A percentile compares a stretch with the other conserved stretches of the same genome.
phyloP scores from a whole-genome alignment of 768 basidiomycete species.

The Pleurotus citrinopileatus region DNA sequence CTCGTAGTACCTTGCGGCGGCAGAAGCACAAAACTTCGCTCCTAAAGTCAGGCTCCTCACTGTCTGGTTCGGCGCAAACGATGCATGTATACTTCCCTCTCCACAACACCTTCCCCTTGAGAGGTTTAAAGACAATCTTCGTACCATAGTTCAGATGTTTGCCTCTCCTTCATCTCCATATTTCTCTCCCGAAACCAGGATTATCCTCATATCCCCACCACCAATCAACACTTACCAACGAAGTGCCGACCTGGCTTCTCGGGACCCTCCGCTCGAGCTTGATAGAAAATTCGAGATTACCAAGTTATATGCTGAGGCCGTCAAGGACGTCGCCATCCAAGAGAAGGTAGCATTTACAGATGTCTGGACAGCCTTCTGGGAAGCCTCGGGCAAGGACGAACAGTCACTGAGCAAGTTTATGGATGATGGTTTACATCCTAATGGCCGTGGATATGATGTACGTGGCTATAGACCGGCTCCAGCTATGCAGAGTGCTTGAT shows the following conservation, averaged over 20 bases:
- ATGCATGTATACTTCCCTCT: conserved; percentile 63
- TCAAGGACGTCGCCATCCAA: conserved; percentile 53
- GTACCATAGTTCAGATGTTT: conserved; percentile 58
- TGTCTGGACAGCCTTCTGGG: conserved; percentile 71
- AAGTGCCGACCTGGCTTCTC: conserved; percentile 43
- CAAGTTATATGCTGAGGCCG: conserved; percentile 67
- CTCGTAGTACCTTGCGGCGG: conserved; percentile 56
- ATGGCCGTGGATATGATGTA: conserved; percentile 70
- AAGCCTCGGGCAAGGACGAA: conserved; percentile 66
- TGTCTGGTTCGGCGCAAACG: conserved; percentile 92
- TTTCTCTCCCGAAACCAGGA: conserved; percentile 68
- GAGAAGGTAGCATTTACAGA: conserved; percentile 66
- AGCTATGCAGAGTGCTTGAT: background rate
- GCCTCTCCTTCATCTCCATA: conserved; percentile 57
- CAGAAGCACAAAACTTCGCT: conserved; percentile 38
- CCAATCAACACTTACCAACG: conserved; percentile 71
- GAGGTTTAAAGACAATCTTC: conserved; percentile 63
- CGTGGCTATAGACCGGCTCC: conserved; percentile 19
- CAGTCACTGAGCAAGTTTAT: conserved; percentile 48
- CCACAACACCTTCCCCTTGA: conserved; percentile 76
- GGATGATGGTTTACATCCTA: conserved; percentile 81
- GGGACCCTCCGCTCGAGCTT: conserved; percentile 46
- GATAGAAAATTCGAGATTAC: conserved; percentile 67
- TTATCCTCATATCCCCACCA: conserved; percentile 84
- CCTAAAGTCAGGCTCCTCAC: conserved; percentile 71